Conservation (phyloP, 2,329 filamentous ascomycete species). For the Alternaria alternata region DNA sequence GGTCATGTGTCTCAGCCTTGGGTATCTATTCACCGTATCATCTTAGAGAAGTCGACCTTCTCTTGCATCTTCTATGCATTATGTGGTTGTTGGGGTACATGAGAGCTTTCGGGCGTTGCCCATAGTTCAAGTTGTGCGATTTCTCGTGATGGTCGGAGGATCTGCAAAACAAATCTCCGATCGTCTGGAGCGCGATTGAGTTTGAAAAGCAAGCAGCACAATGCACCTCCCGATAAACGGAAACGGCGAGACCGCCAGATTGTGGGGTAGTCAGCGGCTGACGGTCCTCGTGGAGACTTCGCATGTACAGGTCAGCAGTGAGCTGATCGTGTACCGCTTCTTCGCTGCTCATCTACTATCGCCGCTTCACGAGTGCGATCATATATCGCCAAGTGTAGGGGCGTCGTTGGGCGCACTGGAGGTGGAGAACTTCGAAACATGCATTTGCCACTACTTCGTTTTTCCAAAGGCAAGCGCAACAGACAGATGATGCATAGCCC, state of each 20-base stretch:
- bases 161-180: conserved; percentile 18
- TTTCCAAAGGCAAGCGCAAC: background rate
- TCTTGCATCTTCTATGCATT: conserved; percentile 4
- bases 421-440: background rate
- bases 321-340: conserved; percentile 14
- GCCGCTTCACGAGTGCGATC: background rate
- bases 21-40: conserved; percentile 11
- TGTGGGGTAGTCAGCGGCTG: conserved; percentile 31
- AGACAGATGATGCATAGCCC: background rate
- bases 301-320: conserved; percentile 18
- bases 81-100: conserved; percentile 10
- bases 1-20: conserved; percentile 44
- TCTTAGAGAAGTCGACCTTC: background rate
- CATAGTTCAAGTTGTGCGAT: conserved; percentile 4
- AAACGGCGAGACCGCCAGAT: conserved; percentile 27
- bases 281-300: conserved; percentile 18
- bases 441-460: background rate
- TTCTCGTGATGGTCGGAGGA: background rate
- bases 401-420: background rate
- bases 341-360: conserved; percentile 6
- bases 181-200: conserved; percentile 11
- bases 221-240: conserved; percentile 15
- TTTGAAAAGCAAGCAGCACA: conserved; percentile 17
- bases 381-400: background rate
- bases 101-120: conserved; percentile 1